Base-by-base conservation (phyloP, 805 yeast species). In the Candida caryicola region DNA sequence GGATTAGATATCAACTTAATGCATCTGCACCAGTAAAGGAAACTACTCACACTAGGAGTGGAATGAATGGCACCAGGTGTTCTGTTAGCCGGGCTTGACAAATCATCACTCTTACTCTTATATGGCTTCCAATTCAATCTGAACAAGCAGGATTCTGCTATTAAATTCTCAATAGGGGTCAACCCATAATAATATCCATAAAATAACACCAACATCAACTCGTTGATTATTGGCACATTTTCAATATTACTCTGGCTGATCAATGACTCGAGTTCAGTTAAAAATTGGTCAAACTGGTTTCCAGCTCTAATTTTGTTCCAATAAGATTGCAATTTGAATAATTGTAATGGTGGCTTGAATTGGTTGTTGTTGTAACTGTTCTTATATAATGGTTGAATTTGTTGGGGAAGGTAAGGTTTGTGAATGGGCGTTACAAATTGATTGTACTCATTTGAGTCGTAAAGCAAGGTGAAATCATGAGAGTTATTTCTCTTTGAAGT, bases 71-170 rank as follows among this genome's bases (percentile, higher is more conserved):
- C 13, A 27, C 38, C 38, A 21, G 33, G 27, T 12, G 38, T 17
- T n/a, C 12, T 25, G 23, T 14, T 29, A 3, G 19, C 27, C n/a
- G 18, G 16, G 23, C 21, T 29, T 2, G 23, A n/a, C 23, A 19
- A 39, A 16, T 21, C 37, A 21, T 39, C 44, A 13, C 32, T 34
- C 38, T 51, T 36, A 46, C 44, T 39, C 39, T 56, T 45, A 39
- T 69, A 69, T 1, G 74, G 74, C 38, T 47, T 62, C 74, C 74
- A 69, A 2, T 72, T 73, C 30, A 68, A 50, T 34, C 54, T 51
- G 43, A 61, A 62, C 39, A 69, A 59, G 39, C 60, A 57, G 2
- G 59, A 52, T 49, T 69, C 74, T 4, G 74, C 73, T 15, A 68
- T 59, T 33, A 66, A 53, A 46, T 67, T 66, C 41, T 69, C 74